Evolutionary conservation across 305 asterid genomes (phyloP).

Genomic region (Solanum hybrid): DNA sequence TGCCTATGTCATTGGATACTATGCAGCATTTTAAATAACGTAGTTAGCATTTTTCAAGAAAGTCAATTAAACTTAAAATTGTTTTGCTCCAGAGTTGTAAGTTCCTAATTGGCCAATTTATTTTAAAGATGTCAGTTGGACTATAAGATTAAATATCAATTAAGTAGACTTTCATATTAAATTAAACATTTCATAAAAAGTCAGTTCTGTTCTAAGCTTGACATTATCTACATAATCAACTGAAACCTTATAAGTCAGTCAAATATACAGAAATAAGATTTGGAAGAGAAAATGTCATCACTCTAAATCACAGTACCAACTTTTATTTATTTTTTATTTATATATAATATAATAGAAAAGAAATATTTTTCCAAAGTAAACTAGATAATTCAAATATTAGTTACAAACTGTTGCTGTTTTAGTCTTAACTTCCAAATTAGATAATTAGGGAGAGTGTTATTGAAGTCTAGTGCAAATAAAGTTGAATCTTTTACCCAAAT

Average conservation of each 20-base stretch:
- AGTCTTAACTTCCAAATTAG: not conserved
- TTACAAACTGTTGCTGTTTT: not conserved
- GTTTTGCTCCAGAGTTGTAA: not conserved
- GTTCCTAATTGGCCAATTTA: not conserved
- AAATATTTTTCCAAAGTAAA: not conserved
- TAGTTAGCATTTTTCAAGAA: not conserved
- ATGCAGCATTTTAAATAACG: not conserved
- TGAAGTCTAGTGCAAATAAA: not conserved
- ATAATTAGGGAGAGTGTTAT: not conserved
- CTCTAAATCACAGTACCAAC: not conserved
- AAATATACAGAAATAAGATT: not conserved
- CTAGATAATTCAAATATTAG: not conserved
- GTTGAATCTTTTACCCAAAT: not conserved
- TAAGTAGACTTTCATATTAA: not conserved
- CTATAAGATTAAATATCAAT: not conserved
- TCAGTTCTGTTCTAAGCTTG: not conserved
- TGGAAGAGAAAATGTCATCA: conserved; percentile 22
- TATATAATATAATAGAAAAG: not conserved
- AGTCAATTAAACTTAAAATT: not conserved
- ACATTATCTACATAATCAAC: not conserved
- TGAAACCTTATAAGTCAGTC: not conserved
- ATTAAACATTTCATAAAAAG: not conserved
- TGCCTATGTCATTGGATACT: too few species aligned
- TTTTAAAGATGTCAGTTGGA: not conserved
- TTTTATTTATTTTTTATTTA: not conserved